phyloP scores from a whole-genome alignment of 1,139 yeast species.

The Ashbya aceris region DNA sequence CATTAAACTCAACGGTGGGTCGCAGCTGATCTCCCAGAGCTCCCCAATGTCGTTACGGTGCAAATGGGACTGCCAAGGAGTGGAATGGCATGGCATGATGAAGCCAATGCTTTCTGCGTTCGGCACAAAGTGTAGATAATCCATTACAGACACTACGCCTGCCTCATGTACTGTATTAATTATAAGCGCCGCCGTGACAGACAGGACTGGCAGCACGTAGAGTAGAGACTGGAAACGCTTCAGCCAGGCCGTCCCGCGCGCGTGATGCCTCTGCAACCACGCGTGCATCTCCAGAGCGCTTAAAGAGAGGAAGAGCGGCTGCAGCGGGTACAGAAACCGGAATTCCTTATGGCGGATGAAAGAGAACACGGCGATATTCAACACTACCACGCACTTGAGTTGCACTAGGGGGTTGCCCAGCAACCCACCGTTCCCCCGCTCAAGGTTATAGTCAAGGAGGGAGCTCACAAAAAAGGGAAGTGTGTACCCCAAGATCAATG shows the following conservation, averaged over 20 bases:
- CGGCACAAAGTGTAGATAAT: constrained; percentile 39
- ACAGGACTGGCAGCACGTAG: constrained; percentile 18
- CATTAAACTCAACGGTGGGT: constrained; percentile 60
- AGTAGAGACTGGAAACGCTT: constrained; percentile 1
- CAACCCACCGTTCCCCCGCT: neutral
- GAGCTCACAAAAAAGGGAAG: constrained; percentile 53
- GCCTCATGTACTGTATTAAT: constrained; percentile 52
- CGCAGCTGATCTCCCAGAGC: constrained; percentile 80
- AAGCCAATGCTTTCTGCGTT: constrained; percentile 54
- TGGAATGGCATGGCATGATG: constrained; percentile 91
- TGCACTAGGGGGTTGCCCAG: constrained; percentile 14
- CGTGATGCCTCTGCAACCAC: constrained; percentile 4
- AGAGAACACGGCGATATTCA: constrained; percentile 51
- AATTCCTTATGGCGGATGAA: constrained; percentile 77
- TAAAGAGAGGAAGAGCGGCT: constrained; percentile 55
- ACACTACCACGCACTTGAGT: constrained; percentile 27
- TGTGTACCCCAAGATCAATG: constrained; percentile 58
- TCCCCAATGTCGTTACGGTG: constrained; percentile 45
- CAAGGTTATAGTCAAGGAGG: constrained; percentile 13
- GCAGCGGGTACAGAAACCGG: constrained; percentile 78
- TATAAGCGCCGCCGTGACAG: constrained; percentile 33
- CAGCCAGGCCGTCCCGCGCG: neutral
- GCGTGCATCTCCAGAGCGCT: constrained; percentile 31
- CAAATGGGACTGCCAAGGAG: constrained; percentile 86
- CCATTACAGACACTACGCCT: constrained; percentile 68